phyloP scores from a whole-genome alignment of 2,329 filamentous ascomycete species.

The Fusarium palustre region DNA sequence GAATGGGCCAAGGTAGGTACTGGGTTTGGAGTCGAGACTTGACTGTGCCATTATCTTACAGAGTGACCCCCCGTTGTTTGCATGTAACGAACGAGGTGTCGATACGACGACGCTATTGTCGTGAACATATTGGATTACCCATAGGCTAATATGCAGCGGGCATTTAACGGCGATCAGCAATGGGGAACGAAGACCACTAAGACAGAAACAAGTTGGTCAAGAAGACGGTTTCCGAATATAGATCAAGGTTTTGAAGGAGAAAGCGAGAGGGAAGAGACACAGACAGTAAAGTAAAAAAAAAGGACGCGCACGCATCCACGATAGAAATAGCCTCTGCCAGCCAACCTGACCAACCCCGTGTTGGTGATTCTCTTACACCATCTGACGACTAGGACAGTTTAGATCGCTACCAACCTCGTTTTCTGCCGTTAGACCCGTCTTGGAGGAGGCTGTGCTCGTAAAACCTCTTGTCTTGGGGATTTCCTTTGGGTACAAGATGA shows the following conservation, averaged over 20 bases:
- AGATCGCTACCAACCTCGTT: slow-evolving; percentile 33
- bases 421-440: slow-evolving; percentile 27
- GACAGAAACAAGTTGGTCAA: neutral
- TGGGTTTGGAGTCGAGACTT: slow-evolving; percentile 4
- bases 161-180: slow-evolving; percentile 5
- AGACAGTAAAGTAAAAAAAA: slow-evolving; percentile 6
- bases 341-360: slow-evolving; percentile 26
- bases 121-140: slow-evolving; percentile 1
- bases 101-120: slow-evolving; percentile 21
- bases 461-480: neutral
- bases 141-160: neutral
- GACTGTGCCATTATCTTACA: slow-evolving; percentile 25
- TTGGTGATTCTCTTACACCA: slow-evolving; percentile 35
- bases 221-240: slow-evolving; percentile 34
- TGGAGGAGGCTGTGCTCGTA: slow-evolving; percentile 31
- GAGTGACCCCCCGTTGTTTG: slow-evolving; percentile 17
- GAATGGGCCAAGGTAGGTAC: slow-evolving; percentile 1
- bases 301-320: slow-evolving; percentile 38
- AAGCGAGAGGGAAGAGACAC: neutral
- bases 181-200: slow-evolving; percentile 3
- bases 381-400: slow-evolving; percentile 6
- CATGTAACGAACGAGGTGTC: slow-evolving; percentile 4
- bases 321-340: slow-evolving; percentile 3
- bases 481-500: neutral
- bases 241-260: slow-evolving; percentile 3